Evolutionary conservation across 2,329 filamentous ascomycete species (phyloP), one percentile per base, ranked within the genome.

Genomic region (Sporothrix luriei): DNA sequence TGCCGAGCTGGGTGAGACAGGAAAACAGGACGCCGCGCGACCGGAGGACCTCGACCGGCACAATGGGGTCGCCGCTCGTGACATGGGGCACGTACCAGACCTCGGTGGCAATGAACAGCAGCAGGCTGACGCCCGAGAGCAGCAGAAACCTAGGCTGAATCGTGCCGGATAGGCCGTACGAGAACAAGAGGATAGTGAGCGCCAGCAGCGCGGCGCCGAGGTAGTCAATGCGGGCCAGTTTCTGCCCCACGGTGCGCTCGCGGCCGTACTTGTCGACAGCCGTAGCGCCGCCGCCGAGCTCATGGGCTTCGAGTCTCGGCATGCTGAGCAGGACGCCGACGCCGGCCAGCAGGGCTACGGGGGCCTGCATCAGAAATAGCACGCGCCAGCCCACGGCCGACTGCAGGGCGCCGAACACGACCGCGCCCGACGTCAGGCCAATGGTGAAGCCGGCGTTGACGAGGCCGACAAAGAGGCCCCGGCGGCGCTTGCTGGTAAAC

Each of bases 381-480:
- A 87, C 83, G 74, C 91, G 84, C 91, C 92, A 95, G 75, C 92
- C 91, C 24, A 88, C 83, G 1, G 78, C 77, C 1, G 76, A 74
- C 4, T 78, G 68, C 16, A 78, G 64, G 1, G 76, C 76, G 3
- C 77, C 78, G 65, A 76, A 78, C 2, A 78, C 75, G 2, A 79
- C 71, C 4, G 78, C 78, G 3, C 77, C 77, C 0, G 72, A 72
- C 1, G 77, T 76, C 33, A 79, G 70, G 13, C 78, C 77, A 10
- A 78, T 61, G 1, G 78, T 78, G 67, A 79, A 80, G 19, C 78
- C 78, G 89, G 89, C 84, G 74, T 94, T 95, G 24, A 92, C 83
- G 52, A 92, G 78, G 0, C 91, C 92, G 71, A 96, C 86, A 69
- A 88, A 91, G 24, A 95, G 73, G 0, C 92, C 93, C 70, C 92